Evolutionary conservation across 768 basidiomycete species (phyloP).

Genomic region (Tremella fuciformis): DNA sequence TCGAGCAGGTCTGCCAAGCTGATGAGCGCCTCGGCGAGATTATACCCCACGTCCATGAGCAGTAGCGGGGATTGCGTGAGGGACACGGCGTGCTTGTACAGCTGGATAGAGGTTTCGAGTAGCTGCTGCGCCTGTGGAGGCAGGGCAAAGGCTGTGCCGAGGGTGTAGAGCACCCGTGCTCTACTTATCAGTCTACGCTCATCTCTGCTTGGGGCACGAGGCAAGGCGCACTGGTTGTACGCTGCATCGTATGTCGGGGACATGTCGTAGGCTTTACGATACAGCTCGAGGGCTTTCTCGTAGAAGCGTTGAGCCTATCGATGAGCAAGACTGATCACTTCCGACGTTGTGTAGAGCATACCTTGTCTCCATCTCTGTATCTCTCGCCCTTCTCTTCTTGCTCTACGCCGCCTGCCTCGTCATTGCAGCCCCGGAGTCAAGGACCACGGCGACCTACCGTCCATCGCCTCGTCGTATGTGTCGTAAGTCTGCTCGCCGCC

Average conservation of each 20-base stretch:
- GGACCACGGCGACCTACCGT: constrained; percentile 31
- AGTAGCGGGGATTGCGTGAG: constrained; percentile 39
- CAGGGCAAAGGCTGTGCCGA: constrained; percentile 43
- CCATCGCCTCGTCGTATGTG: constrained; percentile 51
- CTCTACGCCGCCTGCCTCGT: constrained; percentile 44
- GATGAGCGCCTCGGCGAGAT: constrained; percentile 41
- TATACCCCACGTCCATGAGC: constrained; percentile 44
- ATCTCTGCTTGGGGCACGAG: neutral
- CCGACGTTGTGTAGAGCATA: too few species aligned
- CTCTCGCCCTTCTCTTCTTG: constrained; percentile 52
- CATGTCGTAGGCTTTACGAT: constrained; percentile 37
- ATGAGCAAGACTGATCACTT: neutral
- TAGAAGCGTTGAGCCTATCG: constrained; percentile 50
- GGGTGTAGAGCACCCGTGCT: constrained; percentile 44
- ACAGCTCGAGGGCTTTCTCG: constrained; percentile 47
- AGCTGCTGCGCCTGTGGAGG: constrained; percentile 33
- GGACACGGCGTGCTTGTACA: constrained; percentile 31
- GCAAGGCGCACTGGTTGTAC: constrained; percentile 35
- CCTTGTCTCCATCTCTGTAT: constrained; percentile 50
- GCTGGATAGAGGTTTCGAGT: constrained; percentile 34
- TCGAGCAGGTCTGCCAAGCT: constrained; percentile 44
- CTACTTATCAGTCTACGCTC: constrained; percentile 18
- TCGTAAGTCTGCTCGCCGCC: constrained; percentile 45
- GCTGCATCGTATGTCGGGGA: constrained; percentile 43
- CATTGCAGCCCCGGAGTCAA: neutral